Percentiles rank a stretch among this genome's conserved stretches.
Evolutionary conservation across 345 rosid species (phyloP).

Genomic region (Cochlearia excelsa): DNA sequence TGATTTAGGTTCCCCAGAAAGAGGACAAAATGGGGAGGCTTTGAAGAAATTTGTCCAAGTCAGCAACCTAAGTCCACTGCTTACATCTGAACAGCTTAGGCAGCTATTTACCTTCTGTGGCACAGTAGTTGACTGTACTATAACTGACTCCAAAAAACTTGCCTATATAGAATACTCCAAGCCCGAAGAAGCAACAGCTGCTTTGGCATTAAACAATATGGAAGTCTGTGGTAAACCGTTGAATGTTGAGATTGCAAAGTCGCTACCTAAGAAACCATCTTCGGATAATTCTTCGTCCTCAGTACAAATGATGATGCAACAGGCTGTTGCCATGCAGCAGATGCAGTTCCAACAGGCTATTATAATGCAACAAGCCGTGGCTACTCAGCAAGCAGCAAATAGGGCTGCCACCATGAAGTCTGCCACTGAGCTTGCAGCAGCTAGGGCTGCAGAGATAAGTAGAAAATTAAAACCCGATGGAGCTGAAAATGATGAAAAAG

Average conservation of each 20-base stretch:
- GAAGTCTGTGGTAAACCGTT: constrained; percentile 91
- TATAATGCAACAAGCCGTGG: constrained; percentile 92
- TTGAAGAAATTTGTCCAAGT: constrained; percentile 88
- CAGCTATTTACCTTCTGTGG: constrained; percentile 94
- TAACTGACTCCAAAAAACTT: constrained; percentile 86
- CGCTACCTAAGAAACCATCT: constrained; percentile 79
- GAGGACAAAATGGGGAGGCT: constrained; percentile 52
- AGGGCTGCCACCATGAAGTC: constrained; percentile 95
- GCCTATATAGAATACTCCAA: constrained; percentile 87
- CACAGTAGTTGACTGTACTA: constrained; percentile 70
- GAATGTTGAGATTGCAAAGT: constrained; percentile 95
- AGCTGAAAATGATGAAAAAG: constrained; percentile 54
- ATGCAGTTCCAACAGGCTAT: constrained; percentile 98
- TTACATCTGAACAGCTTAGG: constrained; percentile 85
- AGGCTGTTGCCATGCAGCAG: constrained; percentile 98
- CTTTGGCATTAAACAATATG: constrained; percentile 84
- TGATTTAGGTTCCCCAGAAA: constrained; percentile 56
- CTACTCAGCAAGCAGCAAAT: constrained; percentile 97
- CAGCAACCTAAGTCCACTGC: constrained; percentile 92
- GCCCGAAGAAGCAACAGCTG: constrained; percentile 90
- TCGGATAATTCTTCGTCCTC: constrained; percentile 57
- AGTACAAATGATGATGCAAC: constrained; percentile 97
- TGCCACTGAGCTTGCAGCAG: constrained; percentile 95
- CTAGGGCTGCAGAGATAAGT: constrained; percentile 97
- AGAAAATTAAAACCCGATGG: constrained; percentile 87